Evolutionary conservation across 768 basidiomycete genomes (phyloP).

Genomic region (Strobilomyces dryophilus): DNA sequence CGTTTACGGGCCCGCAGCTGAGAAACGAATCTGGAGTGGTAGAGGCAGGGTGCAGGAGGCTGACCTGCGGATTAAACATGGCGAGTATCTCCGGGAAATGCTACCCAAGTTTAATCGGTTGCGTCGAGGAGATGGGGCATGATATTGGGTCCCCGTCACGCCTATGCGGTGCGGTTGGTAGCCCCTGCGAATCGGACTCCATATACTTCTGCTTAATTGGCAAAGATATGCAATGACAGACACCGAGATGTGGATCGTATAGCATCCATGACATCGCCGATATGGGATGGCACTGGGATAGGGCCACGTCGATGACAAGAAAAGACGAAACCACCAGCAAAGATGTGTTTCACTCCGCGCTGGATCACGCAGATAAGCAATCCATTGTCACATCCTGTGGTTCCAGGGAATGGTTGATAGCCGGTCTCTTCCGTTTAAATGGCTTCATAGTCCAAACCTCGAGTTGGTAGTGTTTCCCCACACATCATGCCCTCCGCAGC

Average conservation of each 20-base stretch:
- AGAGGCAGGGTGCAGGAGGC: constrained; percentile 78
- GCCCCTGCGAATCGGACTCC: too few species aligned
- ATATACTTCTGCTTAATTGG: too few species aligned
- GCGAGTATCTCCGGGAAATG: constrained; percentile 90
- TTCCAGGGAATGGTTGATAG: not conserved
- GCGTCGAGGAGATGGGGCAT: constrained; percentile 54
- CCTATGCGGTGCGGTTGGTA: too few species aligned
- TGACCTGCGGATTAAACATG: constrained; percentile 81
- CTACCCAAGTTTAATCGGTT: constrained; percentile 83
- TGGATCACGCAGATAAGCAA: too few species aligned
- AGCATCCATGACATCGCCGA: not conserved
- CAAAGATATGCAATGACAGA: not conserved
- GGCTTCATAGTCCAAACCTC: too few species aligned
- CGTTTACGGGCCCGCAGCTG: constrained; percentile 72
- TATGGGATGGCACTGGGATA: not conserved
- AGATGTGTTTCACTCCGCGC: too few species aligned
- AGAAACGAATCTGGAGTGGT: constrained; percentile 81
- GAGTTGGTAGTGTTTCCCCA: not conserved
- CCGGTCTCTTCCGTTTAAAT: not conserved
- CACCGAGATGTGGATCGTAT: not conserved
- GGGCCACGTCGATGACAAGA: not conserved
- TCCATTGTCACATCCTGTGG: not conserved
- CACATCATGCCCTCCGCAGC: not conserved
- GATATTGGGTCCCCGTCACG: constrained; percentile 2
- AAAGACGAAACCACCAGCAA: not conserved